Evolutionary conservation across 371 early-diverging fungal genomes (phyloP).

Genomic region (Zopfochytrium polystomum): DNA sequence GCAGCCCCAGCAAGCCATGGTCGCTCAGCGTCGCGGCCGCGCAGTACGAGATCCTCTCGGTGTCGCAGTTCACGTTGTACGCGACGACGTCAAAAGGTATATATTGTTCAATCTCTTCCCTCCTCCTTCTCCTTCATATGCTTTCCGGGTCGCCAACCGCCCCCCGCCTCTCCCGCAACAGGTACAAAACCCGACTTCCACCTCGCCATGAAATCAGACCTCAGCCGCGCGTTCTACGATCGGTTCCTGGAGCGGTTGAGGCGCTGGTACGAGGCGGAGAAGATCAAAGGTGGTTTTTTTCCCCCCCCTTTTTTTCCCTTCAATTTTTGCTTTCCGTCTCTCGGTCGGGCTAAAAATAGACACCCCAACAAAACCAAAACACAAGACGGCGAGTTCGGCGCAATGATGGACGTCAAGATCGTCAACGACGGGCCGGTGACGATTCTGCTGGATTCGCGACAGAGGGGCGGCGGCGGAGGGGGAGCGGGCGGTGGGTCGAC

Average conservation of each 20-base stretch:
- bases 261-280: conserved; percentile 54
- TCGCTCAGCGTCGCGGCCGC: conserved; percentile 12
- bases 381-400: conserved; percentile 72
- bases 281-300: conserved; percentile 65
- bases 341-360: neutral
- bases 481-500: too few species aligned
- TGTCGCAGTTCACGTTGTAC: conserved; percentile 84
- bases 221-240: conserved; percentile 67
- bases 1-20: conserved; percentile 17
- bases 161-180: conserved; percentile 9
- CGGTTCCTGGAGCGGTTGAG: conserved; percentile 67
- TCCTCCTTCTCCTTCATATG: conserved; percentile 3
- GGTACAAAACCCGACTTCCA: conserved; percentile 89
- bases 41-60: conserved; percentile 30
- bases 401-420: conserved; percentile 83
- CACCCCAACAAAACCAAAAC: neutral
- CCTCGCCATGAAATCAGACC: conserved; percentile 69
- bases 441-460: conserved; percentile 30
- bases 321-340: neutral
- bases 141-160: neutral
- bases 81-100: conserved; percentile 68
- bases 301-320: too few species aligned
- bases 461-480: too few species aligned
- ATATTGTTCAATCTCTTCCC: neutral
- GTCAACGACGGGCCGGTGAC: conserved; percentile 71